phyloP scores from a whole-genome alignment of 352 stramenopile species.

The Pythium rhizo-oryzae region DNA sequence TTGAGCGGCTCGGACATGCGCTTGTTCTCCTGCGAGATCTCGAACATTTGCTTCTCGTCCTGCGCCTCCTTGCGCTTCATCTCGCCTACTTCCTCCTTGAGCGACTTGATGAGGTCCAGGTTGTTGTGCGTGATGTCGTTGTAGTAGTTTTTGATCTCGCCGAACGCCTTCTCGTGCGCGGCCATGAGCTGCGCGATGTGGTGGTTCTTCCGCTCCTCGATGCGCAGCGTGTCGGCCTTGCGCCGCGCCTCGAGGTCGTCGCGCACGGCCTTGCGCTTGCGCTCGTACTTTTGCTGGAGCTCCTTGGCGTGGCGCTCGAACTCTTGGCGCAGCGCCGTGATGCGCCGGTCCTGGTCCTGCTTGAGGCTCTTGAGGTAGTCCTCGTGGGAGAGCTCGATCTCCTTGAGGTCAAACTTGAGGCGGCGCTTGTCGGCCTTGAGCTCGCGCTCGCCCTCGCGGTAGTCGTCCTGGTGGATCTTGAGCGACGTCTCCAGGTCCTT shows the following conservation, averaged over 20 bases:
- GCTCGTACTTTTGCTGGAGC: slow-evolving; percentile 88
- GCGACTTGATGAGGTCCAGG: slow-evolving; percentile 94
- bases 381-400: slow-evolving; percentile 92
- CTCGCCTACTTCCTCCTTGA: slow-evolving; percentile 95
- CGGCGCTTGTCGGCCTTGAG: slow-evolving; percentile 89
- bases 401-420: slow-evolving; percentile 91
- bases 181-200: slow-evolving; percentile 94
- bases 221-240: slow-evolving; percentile 85
- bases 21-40: slow-evolving; percentile 96
- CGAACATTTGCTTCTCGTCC: slow-evolving; percentile 94
- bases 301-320: slow-evolving; percentile 93
- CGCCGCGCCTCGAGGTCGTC: slow-evolving; percentile 81
- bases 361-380: slow-evolving; percentile 94
- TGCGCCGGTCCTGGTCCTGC: slow-evolving; percentile 91
- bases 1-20: slow-evolving; percentile 95
- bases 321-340: slow-evolving; percentile 90
- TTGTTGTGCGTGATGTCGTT: slow-evolving; percentile 98
- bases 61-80: slow-evolving; percentile 95
- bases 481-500: slow-evolving; percentile 90
- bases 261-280: slow-evolving; percentile 75
- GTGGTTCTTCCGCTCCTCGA: slow-evolving; percentile 93
- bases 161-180: slow-evolving; percentile 93
- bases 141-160: slow-evolving; percentile 98
- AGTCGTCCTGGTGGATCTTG: slow-evolving; percentile 92
- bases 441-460: slow-evolving; percentile 83